Evolutionary conservation across 352 stramenopile species (phyloP), one percentile per base, ranked within the genome.

Genomic region (Phytophthora constricta): DNA sequence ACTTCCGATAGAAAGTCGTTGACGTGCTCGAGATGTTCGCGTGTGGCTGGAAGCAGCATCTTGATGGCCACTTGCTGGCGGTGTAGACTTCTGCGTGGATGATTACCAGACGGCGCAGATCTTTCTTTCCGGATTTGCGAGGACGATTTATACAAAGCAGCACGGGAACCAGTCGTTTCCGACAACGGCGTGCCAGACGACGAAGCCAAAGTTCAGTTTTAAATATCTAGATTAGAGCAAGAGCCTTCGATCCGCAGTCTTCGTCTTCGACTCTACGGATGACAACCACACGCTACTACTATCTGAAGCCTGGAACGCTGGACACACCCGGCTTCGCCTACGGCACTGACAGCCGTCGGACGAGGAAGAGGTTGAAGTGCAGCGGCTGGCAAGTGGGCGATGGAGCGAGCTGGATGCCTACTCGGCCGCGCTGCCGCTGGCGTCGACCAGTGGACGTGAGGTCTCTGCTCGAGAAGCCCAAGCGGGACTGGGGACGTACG

Each of bases 31-130:
- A n/a, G n/a, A n/a, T n/a, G n/a, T n/a, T n/a, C n/a, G n/a, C n/a
- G n/a, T n/a, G n/a, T n/a, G n/a, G n/a, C n/a, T n/a, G n/a, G n/a
- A n/a, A n/a, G n/a, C n/a, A n/a, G n/a, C n/a, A n/a, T n/a, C n/a
- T n/a, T n/a, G n/a, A n/a, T n/a, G n/a, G n/a, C n/a, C n/a, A n/a
- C n/a, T n/a, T n/a, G n/a, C n/a, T n/a, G n/a, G n/a, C n/a, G n/a
- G n/a, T n/a, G n/a, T n/a, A n/a, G n/a, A n/a, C n/a, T n/a, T n/a
- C n/a, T n/a, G n/a, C n/a, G n/a, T 47, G 39, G 17, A 47, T 47
- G 39, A 47, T 47, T 47, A 47, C 39, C 39, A 19, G 39, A 20
- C 17, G 39, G 17, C 39, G 39, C 39, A 47, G n/a, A 28, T 50
- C 19, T 50, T 11, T 14, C 27, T 50, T 50, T 50, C 43, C 43